Conservation (phyloP, 768 basidiomycete genomes). For the Pleurotus cornucopiae region DNA sequence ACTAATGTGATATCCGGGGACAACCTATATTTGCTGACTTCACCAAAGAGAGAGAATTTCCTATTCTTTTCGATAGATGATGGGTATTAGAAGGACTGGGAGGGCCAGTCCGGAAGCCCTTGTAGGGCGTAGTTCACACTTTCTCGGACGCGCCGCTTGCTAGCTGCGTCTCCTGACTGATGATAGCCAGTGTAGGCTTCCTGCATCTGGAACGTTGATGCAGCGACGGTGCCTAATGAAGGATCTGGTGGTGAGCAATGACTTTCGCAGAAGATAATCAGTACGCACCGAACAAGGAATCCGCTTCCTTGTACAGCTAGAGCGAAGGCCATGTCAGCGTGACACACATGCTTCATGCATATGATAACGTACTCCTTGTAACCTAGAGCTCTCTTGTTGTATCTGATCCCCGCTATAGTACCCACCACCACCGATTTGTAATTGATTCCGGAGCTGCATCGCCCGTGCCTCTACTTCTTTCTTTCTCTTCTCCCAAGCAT, state of each 20-base stretch:
- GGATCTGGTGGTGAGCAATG: neutral
- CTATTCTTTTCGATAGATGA: neutral
- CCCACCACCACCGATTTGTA: constrained; percentile 34
- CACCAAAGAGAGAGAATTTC: no score
- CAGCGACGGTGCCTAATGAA: constrained; percentile 55
- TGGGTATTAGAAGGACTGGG: constrained; percentile 23
- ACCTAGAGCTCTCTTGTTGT: constrained; percentile 51
- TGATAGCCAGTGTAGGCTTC: constrained; percentile 73
- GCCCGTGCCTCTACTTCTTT: constrained; percentile 47
- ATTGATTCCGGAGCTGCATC: constrained; percentile 41
- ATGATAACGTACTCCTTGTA: constrained; percentile 50
- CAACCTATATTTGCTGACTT: no score
- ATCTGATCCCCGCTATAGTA: constrained; percentile 43
- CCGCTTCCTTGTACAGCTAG: constrained; percentile 56
- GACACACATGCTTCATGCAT: neutral
- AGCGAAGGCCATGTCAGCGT: constrained; percentile 1
- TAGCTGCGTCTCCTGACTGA: constrained; percentile 65
- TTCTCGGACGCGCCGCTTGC: constrained; percentile 74
- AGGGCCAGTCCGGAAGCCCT: constrained; percentile 74
- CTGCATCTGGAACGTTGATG: constrained; percentile 70
- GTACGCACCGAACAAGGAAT: constrained; percentile 43
- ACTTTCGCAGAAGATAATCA: neutral
- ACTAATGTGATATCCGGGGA: no score
- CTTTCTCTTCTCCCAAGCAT: constrained; percentile 60
- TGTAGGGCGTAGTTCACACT: constrained; percentile 72